These are phyloP conservation scores for Ustilago cynodontis DNA, from an alignment of 1,284 basidiomycete species.

Conservation along the genomic window DNA sequence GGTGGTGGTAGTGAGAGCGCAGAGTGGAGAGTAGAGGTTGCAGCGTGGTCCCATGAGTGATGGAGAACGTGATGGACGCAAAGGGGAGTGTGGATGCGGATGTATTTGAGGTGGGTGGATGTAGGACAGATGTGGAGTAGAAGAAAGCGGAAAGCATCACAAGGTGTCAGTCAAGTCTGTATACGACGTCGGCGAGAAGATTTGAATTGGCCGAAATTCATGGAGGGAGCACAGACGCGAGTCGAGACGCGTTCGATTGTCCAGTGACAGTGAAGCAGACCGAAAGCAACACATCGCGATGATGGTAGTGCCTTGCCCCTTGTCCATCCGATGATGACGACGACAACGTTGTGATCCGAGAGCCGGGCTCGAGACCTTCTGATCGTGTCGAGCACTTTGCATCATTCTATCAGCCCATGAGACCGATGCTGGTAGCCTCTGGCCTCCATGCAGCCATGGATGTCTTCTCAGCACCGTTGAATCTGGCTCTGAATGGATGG, in stretches of 20 bases:
- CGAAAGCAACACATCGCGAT: slow-evolving; percentile 22
- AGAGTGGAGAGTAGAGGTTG: not conserved
- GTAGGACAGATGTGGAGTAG: slow-evolving; percentile 1
- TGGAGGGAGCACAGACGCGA: slow-evolving; percentile 7
- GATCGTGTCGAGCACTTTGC: not conserved
- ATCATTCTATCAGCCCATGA: not conserved
- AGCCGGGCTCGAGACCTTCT: not conserved
- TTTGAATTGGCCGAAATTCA: slow-evolving; percentile 12
- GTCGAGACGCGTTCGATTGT: slow-evolving; percentile 30
- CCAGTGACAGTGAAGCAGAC: not conserved
- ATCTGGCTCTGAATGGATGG: slow-evolving; percentile 14
- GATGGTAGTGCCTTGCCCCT: slow-evolving; percentile 12
- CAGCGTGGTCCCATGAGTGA: not conserved
- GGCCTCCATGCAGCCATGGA: not conserved
- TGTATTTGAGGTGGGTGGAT: not conserved
- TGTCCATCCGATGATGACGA: slow-evolving; percentile 26
- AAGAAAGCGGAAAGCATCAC: not conserved
- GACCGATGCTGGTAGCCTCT: not conserved
- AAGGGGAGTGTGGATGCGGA: slow-evolving; percentile 1
- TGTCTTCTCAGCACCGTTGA: not conserved
- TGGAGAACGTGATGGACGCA: not conserved
- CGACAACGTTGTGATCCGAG: not conserved
- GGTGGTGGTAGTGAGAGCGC: not conserved
- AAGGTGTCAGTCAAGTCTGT: slow-evolving; percentile 14
- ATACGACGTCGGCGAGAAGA: slow-evolving; percentile 22